Conservation (phyloP, 1,284 basidiomycete species). For the Cryptococcus maquisensis region DNA sequence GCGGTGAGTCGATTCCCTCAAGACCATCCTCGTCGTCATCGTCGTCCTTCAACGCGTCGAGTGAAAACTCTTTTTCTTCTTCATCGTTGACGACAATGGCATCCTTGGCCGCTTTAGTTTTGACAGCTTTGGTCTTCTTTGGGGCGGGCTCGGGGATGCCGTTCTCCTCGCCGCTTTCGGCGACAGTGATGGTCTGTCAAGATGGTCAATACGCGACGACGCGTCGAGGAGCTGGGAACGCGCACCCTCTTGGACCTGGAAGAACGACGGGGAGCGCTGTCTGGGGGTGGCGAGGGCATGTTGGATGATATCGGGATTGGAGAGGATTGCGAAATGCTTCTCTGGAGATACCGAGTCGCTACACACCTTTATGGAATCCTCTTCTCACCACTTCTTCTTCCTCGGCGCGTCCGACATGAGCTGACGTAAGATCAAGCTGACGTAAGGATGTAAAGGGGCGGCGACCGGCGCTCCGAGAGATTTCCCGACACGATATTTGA, state of each 20-base stretch:
- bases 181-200: not conserved
- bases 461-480: not conserved
- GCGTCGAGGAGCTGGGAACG: not conserved
- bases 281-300: conserved; percentile 2
- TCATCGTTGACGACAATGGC: not conserved
- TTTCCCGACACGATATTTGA: not conserved
- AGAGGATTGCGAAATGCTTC: not conserved
- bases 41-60: not conserved
- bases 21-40: not conserved
- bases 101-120: not conserved
- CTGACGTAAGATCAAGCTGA: too few relatives aligned
- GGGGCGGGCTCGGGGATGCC: conserved; percentile 1
- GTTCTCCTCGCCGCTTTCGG: conserved; percentile 1
- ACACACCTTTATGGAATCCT: too few relatives aligned
- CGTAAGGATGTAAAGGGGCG: too few relatives aligned
- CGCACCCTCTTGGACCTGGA: conserved; percentile 5
- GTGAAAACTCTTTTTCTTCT: not conserved
- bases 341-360: too few relatives aligned
- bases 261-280: conserved; percentile 3
- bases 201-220: not conserved
- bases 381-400: too few relatives aligned
- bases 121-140: conserved; percentile 20
- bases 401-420: too few relatives aligned
- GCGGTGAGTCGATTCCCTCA: not conserved
- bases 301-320: not conserved